phyloP scores from a whole-genome alignment of 495 filamentous ascomycete genomes.

The Hypoxylon rickii region DNA sequence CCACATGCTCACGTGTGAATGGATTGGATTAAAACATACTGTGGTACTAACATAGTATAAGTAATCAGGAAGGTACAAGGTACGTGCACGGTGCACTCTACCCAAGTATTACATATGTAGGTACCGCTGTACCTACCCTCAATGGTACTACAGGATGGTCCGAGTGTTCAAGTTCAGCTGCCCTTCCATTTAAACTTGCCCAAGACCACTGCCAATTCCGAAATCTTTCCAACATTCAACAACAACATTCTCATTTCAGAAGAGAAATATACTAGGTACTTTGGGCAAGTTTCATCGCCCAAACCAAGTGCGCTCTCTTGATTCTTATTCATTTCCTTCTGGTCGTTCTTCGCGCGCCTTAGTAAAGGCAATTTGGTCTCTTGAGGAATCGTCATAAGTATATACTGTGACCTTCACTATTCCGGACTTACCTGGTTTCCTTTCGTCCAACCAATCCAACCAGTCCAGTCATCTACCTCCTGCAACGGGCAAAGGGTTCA shows the following conservation, averaged over 20 bases:
- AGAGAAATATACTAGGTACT: constrained; percentile 4
- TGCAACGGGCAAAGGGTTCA: constrained; percentile 18
- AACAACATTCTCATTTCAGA: background rate
- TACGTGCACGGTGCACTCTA: too few species aligned
- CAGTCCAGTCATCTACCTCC: background rate
- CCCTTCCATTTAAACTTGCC: too few species aligned
- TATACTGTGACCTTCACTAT: constrained; percentile 15
- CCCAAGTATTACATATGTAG: too few species aligned
- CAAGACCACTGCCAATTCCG: background rate
- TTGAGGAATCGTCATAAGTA: constrained; percentile 16
- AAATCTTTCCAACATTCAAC: constrained; percentile 8
- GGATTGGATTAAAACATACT: too few species aligned
- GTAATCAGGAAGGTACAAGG: too few species aligned
- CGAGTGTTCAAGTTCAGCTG: too few species aligned
- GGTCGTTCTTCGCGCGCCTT: background rate
- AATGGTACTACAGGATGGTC: too few species aligned
- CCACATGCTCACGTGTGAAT: background rate
- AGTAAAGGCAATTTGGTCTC: constrained; percentile 22
- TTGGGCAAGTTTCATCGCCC: constrained; percentile 20
- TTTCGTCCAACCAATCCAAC: background rate
- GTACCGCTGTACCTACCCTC: too few species aligned
- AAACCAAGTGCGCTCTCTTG: constrained; percentile 9
- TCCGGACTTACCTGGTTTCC: background rate
- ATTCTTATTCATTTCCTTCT: background rate
- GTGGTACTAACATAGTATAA: too few species aligned